phyloP scores from a whole-genome alignment of 1,284 basidiomycete genomes.

The Tranzscheliella williamsii region DNA sequence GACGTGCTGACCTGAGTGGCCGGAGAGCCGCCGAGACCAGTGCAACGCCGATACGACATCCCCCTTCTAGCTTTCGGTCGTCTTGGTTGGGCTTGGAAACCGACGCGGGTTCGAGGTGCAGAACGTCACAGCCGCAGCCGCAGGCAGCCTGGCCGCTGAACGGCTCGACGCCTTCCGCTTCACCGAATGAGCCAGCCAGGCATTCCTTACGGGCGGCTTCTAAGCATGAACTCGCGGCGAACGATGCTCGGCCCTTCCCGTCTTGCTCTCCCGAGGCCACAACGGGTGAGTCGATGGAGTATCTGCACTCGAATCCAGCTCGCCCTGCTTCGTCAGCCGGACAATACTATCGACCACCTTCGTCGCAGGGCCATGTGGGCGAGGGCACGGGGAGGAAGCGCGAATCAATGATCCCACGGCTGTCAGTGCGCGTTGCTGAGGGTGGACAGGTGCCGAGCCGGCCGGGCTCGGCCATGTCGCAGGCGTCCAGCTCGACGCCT shows the following conservation, averaged over 20 bases:
- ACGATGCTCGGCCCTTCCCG: conserved; percentile 14
- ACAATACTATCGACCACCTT: conserved; percentile 45
- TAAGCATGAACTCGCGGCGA: too few relatives aligned
- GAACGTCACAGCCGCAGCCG: too few relatives aligned
- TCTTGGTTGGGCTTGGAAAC: conserved; percentile 25
- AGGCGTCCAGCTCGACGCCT: conserved; percentile 29
- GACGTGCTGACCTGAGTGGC: not conserved
- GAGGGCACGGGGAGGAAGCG: conserved; percentile 28
- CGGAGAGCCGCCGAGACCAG: not conserved
- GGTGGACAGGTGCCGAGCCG: conserved; percentile 11
- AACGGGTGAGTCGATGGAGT: conserved; percentile 25
- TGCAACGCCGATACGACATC: conserved; percentile 19
- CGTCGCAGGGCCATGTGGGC: conserved; percentile 30
- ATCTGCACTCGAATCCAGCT: conserved; percentile 9
- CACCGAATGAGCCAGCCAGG: too few relatives aligned
- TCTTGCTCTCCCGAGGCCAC: not conserved
- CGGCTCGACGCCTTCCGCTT: too few relatives aligned
- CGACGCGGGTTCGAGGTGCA: too few relatives aligned
- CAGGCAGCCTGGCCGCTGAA: too few relatives aligned
- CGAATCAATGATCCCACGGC: conserved; percentile 43
- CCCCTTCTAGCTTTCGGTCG: conserved; percentile 30
- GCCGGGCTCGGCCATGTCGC: conserved; percentile 47
- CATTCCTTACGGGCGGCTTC: too few relatives aligned
- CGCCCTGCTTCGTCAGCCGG: conserved; percentile 36
- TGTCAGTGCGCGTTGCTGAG: conserved; percentile 19